Evolutionary conservation across 371 early-diverging fungal species (phyloP).

Genomic region (Quaeritorhiza haematococci): DNA sequence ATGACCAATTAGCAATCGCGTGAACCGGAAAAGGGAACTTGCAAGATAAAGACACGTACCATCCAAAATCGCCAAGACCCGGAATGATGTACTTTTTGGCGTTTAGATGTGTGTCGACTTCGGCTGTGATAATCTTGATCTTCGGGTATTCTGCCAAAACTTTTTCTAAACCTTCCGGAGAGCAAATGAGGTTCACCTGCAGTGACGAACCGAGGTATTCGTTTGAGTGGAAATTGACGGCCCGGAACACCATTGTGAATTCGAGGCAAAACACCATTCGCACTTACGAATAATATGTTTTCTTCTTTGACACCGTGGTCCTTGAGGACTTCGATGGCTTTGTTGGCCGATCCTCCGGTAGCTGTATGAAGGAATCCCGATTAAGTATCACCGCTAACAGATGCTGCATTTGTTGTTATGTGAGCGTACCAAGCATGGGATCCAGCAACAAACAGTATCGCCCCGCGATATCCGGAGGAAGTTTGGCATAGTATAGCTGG

Average conservation of each 20-base stretch:
- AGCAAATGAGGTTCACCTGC: constrained; percentile 32
- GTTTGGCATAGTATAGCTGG: constrained; percentile 87
- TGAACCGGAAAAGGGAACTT: no score
- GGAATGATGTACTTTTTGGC: constrained; percentile 84
- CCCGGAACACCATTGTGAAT: neutral
- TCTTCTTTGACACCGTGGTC: constrained; percentile 83
- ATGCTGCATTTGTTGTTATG: no score
- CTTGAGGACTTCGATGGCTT: constrained; percentile 81
- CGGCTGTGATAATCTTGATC: constrained; percentile 76
- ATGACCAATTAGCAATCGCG: no score
- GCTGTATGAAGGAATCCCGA: no score
- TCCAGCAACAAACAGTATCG: constrained; percentile 84
- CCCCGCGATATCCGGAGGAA: constrained; percentile 79
- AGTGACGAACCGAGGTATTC: neutral
- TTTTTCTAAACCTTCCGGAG: constrained; percentile 63
- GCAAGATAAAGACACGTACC: no score
- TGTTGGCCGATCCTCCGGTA: constrained; percentile 90
- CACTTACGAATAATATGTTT: constrained; percentile 61
- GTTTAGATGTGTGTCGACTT: constrained; percentile 79
- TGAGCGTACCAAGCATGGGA: constrained; percentile 78
- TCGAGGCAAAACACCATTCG: neutral
- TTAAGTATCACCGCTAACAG: no score
- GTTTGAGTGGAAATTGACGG: neutral
- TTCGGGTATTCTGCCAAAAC: constrained; percentile 69
- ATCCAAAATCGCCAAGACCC: constrained; percentile 90